Percentiles rank a stretch among this genome's conserved stretches.
Evolutionary conservation across 2,329 filamentous ascomycete species (phyloP).

Genomic region (Venturia oleaginea): DNA sequence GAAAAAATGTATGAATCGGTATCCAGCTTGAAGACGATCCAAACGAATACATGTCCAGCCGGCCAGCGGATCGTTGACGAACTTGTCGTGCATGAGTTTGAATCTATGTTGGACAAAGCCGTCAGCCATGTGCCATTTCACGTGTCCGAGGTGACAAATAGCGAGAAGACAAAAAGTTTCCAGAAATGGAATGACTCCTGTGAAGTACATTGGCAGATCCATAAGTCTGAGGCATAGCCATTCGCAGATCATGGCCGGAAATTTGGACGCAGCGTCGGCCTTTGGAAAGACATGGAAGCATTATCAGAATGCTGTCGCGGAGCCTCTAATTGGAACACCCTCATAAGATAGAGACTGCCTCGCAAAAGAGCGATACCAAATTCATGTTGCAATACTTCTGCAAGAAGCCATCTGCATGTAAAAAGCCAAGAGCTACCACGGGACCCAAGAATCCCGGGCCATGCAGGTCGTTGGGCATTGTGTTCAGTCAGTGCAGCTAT

Average conservation of each 20-base stretch:
- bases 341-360: neutral
- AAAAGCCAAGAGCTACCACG: neutral
- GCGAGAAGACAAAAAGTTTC: neutral
- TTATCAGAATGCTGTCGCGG: neutral
- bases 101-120: slow-evolving; percentile 44
- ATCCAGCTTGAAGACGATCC: slow-evolving; percentile 67
- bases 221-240: neutral
- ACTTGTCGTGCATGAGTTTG: slow-evolving; percentile 78
- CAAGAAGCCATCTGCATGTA: slow-evolving; percentile 2
- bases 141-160: neutral
- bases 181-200: neutral
- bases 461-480: neutral
- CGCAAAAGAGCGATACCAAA: neutral
- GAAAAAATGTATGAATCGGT: slow-evolving; percentile 67
- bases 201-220: neutral
- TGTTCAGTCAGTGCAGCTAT: neutral
- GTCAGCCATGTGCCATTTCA: neutral
- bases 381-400: neutral
- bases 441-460: too few relatives aligned
- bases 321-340: neutral
- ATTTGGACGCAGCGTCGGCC: neutral
- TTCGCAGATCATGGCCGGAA: neutral
- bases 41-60: slow-evolving; percentile 86
- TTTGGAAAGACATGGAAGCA: neutral
- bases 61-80: slow-evolving; percentile 66